These are phyloP conservation scores for Colletotrichum melonis DNA, from an alignment of 2,329 filamentous ascomycete species.

Conservation along the genomic window DNA sequence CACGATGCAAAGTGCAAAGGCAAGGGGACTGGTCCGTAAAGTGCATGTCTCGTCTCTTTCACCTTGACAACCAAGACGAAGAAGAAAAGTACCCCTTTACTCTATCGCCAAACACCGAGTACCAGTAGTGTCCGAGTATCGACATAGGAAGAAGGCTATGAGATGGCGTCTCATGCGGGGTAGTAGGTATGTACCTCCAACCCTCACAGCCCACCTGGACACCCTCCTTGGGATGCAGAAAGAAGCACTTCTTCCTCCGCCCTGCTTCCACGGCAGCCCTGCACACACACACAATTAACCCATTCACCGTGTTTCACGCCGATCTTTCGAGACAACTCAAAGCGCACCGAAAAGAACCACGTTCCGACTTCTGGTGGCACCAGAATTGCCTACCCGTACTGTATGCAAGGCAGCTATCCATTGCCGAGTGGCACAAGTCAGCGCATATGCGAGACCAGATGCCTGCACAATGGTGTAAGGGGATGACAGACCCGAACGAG, in stretches of 20 bases:
- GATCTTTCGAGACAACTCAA: conserved; percentile 31
- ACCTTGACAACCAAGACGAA: background rate
- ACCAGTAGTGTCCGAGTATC: conserved; percentile 15
- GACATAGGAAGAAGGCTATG: conserved; percentile 23
- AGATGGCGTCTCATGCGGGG: conserved; percentile 24
- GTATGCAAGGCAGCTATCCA: conserved; percentile 2
- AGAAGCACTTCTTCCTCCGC: conserved; percentile 18
- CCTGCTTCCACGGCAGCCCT: conserved; percentile 35
- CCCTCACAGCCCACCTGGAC: background rate
- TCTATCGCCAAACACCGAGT: conserved; percentile 8
- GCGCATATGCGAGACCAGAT: background rate
- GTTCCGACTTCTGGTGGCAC: background rate
- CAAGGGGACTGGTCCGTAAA: conserved; percentile 11
- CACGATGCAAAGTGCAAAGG: conserved; percentile 22
- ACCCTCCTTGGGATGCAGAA: background rate
- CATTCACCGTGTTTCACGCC: conserved; percentile 22
- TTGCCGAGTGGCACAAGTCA: background rate
- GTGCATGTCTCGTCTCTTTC: conserved; percentile 2
- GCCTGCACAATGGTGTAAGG: background rate
- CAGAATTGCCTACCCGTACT: background rate
- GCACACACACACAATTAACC: conserved; percentile 11
- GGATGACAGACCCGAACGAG: background rate
- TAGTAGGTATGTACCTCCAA: background rate
- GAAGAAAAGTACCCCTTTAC: background rate
- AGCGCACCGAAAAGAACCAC: conserved; percentile 1